These are phyloP conservation scores for Monoraphidium neglectum DNA, from an alignment of 139 green algal genomes.

Conservation along the genomic window DNA sequence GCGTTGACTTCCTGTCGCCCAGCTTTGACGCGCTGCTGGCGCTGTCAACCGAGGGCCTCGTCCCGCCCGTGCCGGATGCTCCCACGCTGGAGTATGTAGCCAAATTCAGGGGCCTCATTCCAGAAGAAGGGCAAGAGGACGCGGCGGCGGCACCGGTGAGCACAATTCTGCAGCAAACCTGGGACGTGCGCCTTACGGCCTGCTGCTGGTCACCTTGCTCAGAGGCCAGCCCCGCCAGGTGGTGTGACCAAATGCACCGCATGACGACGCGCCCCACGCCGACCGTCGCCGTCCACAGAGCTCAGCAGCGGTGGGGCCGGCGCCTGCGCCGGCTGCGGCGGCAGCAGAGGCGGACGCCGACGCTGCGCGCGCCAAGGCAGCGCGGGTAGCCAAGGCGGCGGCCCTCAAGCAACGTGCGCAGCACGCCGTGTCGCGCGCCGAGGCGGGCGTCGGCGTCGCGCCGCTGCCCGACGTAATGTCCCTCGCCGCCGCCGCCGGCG, in stretches of 20 bases:
- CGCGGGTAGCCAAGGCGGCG: constrained; percentile 24
- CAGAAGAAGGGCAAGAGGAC: constrained; percentile 17
- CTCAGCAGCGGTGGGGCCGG: not conserved
- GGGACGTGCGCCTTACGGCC: not conserved
- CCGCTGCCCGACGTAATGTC: constrained; percentile 16
- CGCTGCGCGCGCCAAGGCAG: constrained; percentile 31
- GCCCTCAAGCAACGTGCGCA: constrained; percentile 22
- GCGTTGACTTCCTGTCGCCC: constrained; percentile 55
- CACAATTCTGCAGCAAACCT: not conserved
- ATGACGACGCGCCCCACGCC: not conserved
- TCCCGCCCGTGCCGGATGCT: constrained; percentile 52
- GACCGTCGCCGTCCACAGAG: not conserved
- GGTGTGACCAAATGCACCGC: not conserved
- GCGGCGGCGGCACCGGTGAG: constrained; percentile 12
- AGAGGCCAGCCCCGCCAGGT: not conserved
- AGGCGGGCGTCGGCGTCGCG: not conserved
- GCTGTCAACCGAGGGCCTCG: constrained; percentile 40
- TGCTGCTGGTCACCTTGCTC: not conserved
- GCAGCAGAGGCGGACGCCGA: not conserved
- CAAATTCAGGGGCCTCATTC: constrained; percentile 42
- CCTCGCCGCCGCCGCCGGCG: constrained; percentile 12
- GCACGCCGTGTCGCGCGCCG: constrained; percentile 6
- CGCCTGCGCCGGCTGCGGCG: not conserved
- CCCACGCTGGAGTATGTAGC: constrained; percentile 62
- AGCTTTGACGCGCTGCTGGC: constrained; percentile 52